phyloP scores from a whole-genome alignment of 2,329 filamentous ascomycete species.

The Calonectria naviculata region DNA sequence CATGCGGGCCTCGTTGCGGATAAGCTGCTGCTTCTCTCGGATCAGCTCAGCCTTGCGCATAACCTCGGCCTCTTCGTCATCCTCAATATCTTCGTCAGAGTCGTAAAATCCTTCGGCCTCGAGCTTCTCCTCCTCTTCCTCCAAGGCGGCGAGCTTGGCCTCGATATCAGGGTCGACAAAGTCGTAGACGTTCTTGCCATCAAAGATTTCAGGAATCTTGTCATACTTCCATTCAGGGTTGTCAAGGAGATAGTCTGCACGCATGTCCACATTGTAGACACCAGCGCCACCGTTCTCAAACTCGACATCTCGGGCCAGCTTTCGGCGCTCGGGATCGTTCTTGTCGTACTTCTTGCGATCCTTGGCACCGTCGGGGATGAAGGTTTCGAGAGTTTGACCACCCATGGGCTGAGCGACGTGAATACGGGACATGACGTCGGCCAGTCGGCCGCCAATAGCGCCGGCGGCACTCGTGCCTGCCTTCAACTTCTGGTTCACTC shows the following conservation, averaged over 20 bases:
- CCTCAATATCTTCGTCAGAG: constrained; percentile 83
- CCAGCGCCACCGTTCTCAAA: constrained; percentile 93
- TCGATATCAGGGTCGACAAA: constrained; percentile 98
- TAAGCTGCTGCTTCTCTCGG: constrained; percentile 91
- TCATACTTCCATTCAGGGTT: constrained; percentile 96
- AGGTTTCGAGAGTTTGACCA: constrained; percentile 81
- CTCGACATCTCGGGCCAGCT: constrained; percentile 87
- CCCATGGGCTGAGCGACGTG: constrained; percentile 96
- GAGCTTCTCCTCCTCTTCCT: constrained; percentile 94
- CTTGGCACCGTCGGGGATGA: constrained; percentile 88
- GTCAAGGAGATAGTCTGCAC: constrained; percentile 87
- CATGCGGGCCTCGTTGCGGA: constrained; percentile 94
- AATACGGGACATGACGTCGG: constrained; percentile 91
- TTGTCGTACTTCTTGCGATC: constrained; percentile 90
- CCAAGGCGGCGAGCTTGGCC: constrained; percentile 87
- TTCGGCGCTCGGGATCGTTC: constrained; percentile 84
- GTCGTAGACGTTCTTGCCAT: constrained; percentile 98
- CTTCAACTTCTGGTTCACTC: constrained; percentile 96
- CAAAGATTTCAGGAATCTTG: constrained; percentile 91
- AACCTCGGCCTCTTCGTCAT: constrained; percentile 88
- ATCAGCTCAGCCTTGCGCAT: constrained; percentile 94
- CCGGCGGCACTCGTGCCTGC: constrained; percentile 84
- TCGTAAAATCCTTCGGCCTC: constrained; percentile 96
- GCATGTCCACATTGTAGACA: constrained; percentile 94
- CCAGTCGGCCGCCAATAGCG: constrained; percentile 81